A percentile compares a stretch with the other conserved stretches of the same genome.
phyloP scores from a whole-genome alignment of 331 rosid species.

The Stylosanthes scabra region DNA sequence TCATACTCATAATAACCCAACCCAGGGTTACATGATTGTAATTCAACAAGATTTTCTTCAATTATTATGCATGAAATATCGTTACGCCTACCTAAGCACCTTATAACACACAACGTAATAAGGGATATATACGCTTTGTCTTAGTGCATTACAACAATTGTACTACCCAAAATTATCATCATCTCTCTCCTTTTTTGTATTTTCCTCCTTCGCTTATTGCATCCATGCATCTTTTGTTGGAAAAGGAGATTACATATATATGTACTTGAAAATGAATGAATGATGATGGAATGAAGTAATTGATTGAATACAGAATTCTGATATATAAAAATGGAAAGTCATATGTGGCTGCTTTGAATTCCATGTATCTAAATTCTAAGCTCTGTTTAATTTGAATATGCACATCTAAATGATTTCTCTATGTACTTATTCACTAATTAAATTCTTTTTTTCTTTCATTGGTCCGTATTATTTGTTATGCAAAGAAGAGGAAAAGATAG shows the following conservation, averaged over 20 bases:
- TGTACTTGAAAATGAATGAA: neutral
- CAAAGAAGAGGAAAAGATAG: conserved; percentile 24
- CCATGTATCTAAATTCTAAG: conserved; percentile 5
- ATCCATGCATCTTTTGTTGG: conserved; percentile 21
- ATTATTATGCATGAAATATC: conserved; percentile 41
- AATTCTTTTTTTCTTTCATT: neutral
- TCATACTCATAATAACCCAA: neutral
- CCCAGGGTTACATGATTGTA: conserved; percentile 41
- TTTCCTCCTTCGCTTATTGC: neutral
- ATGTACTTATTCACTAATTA: conserved; percentile 42
- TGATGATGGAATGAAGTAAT: neutral
- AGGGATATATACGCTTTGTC: neutral
- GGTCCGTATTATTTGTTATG: conserved; percentile 23
- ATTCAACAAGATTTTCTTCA: neutral
- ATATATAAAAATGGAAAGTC: conserved; percentile 15
- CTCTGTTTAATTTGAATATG: conserved; percentile 34
- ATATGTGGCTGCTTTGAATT: conserved; percentile 20
- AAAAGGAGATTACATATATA: conserved; percentile 16
- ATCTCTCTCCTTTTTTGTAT: too few relatives aligned
- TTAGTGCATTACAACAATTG: conserved; percentile 1
- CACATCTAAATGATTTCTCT: conserved; percentile 40
- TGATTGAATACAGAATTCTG: neutral
- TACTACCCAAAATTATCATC: neutral
- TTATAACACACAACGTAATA: conserved; percentile 19
- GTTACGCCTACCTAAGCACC: conserved; percentile 28